Evolutionary conservation across 129 eudicot genomes (phyloP).

Genomic region (Rutidosis leptorrhynchoides): DNA sequence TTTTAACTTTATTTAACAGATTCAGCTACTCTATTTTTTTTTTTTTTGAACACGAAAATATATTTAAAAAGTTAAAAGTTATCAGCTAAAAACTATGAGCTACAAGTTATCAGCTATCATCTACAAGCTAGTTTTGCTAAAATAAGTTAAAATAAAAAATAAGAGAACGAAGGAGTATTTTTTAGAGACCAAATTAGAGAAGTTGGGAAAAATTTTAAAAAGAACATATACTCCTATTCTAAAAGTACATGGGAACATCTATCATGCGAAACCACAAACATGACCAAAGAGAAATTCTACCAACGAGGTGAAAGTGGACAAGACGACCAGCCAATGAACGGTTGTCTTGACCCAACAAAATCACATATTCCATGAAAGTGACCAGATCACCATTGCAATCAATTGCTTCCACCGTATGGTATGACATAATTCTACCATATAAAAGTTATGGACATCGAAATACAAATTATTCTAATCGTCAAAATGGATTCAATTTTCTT

Average conservation of each 20-base stretch:
- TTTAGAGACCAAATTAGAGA: neutral
- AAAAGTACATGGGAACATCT: neutral
- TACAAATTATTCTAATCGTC: no score
- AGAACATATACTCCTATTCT: constrained; percentile 2
- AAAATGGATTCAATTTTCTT: no score
- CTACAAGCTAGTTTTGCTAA: no score
- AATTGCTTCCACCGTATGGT: neutral
- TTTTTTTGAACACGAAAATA: no score
- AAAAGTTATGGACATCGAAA: neutral
- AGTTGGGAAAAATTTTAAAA: neutral
- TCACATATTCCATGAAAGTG: constrained; percentile 2
- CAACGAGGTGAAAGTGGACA: neutral
- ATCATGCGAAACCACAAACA: neutral
- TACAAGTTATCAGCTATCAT: no score
- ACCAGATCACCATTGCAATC: neutral
- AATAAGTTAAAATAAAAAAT: no score
- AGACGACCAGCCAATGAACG: constrained; percentile 11
- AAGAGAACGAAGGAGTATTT: no score
- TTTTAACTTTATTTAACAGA: no score
- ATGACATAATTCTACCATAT: neutral
- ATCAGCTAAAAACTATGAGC: no score
- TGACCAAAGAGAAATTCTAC: constrained; percentile 8
- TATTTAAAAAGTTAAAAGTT: no score
- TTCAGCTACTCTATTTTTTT: no score
- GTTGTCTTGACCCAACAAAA: neutral